A percentile compares a stretch with the other conserved stretches of the same genome.
phyloP scores from a whole-genome alignment of 2,329 filamentous ascomycete species.

The Boeremia exigua region DNA sequence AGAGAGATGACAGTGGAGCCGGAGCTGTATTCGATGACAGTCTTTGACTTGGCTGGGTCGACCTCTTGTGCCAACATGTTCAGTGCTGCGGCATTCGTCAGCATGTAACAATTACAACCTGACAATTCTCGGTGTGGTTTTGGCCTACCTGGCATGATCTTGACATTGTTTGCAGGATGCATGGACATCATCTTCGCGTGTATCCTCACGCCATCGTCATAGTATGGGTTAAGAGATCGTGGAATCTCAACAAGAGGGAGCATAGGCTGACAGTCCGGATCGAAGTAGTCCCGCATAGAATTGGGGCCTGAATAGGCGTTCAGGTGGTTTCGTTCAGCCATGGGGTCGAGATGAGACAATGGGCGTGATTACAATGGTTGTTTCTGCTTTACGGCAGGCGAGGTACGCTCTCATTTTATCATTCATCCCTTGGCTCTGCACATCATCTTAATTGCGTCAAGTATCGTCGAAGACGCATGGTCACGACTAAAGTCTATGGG shows the following conservation, averaged over 20 bases:
- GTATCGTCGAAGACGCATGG: too few relatives aligned
- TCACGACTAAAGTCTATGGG: too few relatives aligned
- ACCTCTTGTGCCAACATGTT: constrained; percentile 28
- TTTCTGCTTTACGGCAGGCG: background rate
- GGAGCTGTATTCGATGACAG: constrained; percentile 29
- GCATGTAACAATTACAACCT: background rate
- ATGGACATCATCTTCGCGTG: constrained; percentile 72
- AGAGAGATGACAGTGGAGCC: constrained; percentile 32
- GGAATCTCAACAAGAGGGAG: constrained; percentile 68
- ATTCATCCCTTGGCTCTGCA: background rate
- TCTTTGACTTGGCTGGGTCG: constrained; percentile 20
- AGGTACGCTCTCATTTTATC: constrained; percentile 1
- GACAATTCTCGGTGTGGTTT: too few relatives aligned
- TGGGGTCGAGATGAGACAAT: background rate
- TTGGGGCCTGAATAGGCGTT: constrained; percentile 67
- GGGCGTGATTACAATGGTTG: background rate
- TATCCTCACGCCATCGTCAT: constrained; percentile 64
- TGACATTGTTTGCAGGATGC: constrained; percentile 70
- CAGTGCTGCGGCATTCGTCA: constrained; percentile 13
- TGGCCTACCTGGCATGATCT: constrained; percentile 62
- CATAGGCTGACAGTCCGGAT: constrained; percentile 64
- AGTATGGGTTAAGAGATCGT: constrained; percentile 62
- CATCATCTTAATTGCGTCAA: background rate
- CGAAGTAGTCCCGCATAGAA: constrained; percentile 64
- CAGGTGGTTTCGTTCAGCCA: constrained; percentile 19